A percentile compares a stretch with the other conserved stretches of the same genome.
These are phyloP conservation scores for Phaffomyces opuntiae DNA, from an alignment of 805 yeast genomes.

Conservation along the genomic window DNA sequence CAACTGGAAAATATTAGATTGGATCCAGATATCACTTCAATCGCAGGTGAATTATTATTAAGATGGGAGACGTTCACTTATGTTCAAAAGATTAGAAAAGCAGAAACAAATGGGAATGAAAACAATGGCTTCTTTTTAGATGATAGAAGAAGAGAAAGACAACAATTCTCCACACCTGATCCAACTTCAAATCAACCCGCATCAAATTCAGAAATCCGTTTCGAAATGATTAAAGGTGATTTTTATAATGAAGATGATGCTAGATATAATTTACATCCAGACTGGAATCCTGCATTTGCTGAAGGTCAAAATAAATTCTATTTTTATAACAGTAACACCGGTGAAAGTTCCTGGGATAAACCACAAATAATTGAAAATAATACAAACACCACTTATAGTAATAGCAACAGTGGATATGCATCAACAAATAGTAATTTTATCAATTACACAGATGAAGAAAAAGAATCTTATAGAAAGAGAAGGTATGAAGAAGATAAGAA, in stretches of 20 bases:
- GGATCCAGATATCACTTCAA: constrained; percentile 28
- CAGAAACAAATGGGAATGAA: not conserved
- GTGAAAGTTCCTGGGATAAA: constrained; percentile 51
- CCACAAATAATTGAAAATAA: constrained; percentile 31
- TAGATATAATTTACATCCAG: constrained; percentile 1
- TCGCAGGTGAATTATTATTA: constrained; percentile 37
- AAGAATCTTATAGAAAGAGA: constrained; percentile 14
- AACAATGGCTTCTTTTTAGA: not conserved
- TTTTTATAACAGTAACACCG: constrained; percentile 39
- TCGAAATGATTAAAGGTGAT: constrained; percentile 34
- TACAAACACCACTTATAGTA: not conserved
- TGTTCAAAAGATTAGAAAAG: constrained; percentile 82
- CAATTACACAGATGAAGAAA: constrained; percentile 9
- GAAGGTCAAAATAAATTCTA: constrained; percentile 39
- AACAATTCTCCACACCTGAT: not conserved
- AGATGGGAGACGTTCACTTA: constrained; percentile 72
- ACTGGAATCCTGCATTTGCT: constrained; percentile 36
- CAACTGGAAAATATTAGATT: constrained; percentile 25
- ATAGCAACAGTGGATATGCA: not conserved
- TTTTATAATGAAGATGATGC: constrained; percentile 1
- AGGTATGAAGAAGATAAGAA: constrained; percentile 20
- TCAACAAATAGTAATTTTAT: constrained; percentile 5
- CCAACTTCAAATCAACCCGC: constrained; percentile 1
- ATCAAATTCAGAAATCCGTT: not conserved
- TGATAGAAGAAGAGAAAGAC: constrained; percentile 16